Conservation (phyloP, 2,329 filamentous ascomycete species). For the Diaporthe citriasiana region DNA sequence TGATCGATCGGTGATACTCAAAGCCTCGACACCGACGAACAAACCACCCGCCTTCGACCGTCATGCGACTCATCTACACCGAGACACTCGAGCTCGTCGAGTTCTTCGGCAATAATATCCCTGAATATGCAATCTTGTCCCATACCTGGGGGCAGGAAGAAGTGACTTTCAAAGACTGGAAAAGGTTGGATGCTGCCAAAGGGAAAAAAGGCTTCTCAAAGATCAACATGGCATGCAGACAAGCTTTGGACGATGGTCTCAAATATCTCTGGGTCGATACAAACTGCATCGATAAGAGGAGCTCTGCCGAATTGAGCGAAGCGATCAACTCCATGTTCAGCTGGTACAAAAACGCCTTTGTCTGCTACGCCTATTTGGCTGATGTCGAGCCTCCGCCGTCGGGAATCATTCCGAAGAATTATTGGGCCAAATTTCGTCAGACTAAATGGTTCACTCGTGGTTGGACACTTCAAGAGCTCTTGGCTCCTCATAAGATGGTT, state of each 20-base stretch:
- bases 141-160: constrained; percentile 48
- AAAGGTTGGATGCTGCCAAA: neutral
- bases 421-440: neutral
- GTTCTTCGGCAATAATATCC: constrained; percentile 3
- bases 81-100: neutral
- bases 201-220: constrained; percentile 40
- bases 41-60: neutral
- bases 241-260: constrained; percentile 22
- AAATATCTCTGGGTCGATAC: constrained; percentile 48
- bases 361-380: constrained; percentile 44
- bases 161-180: constrained; percentile 45
- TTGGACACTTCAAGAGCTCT: constrained; percentile 38
- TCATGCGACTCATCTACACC: constrained; percentile 26
- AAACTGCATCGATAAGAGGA: constrained; percentile 48
- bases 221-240: constrained; percentile 35
- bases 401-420: neutral
- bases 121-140: constrained; percentile 47
- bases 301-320: constrained; percentile 46
- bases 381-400: constrained; percentile 39
- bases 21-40: no score
- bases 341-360: constrained; percentile 44
- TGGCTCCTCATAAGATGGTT: constrained; percentile 28
- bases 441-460: constrained; percentile 33
- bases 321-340: constrained; percentile 43
- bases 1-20: neutral